A percentile compares a stretch with the other conserved stretches of the same genome.
phyloP scores from a whole-genome alignment of 768 basidiomycete genomes.

The Hericium coralloides region DNA sequence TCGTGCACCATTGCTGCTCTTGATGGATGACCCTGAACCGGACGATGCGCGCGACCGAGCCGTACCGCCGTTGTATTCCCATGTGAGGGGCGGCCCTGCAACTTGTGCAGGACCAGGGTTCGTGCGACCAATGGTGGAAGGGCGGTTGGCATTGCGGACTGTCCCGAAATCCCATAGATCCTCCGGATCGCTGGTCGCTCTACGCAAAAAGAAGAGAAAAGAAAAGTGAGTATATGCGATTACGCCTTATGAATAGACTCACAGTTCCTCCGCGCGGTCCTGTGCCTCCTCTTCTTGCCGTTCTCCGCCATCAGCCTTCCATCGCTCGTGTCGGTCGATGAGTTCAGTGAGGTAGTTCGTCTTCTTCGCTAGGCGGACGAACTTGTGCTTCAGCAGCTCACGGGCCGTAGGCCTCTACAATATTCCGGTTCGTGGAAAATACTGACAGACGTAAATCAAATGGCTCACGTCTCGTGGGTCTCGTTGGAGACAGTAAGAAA shows the following conservation, averaged over 20 bases:
- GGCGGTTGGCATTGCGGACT: conserved; percentile 57
- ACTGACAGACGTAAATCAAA: background rate
- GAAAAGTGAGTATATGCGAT: background rate
- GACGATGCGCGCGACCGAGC: conserved; percentile 27
- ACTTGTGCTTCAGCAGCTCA: conserved; percentile 94
- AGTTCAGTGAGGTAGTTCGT: conserved; percentile 90
- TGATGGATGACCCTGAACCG: conserved; percentile 27
- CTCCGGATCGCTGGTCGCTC: conserved; percentile 51
- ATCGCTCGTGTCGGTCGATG: conserved; percentile 89
- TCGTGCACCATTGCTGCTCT: conserved; percentile 21
- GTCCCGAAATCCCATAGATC: conserved; percentile 99
- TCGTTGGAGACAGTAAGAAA: conserved; percentile 84
- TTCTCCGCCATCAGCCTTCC: conserved; percentile 85
- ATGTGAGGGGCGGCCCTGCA: conserved; percentile 65
- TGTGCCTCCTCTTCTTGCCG: conserved; percentile 64
- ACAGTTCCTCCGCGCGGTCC: conserved; percentile 56
- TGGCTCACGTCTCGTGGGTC: conserved; percentile 82
- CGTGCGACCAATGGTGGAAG: conserved; percentile 56
- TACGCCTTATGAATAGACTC: conserved; percentile 18
- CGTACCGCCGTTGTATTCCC: conserved; percentile 59
- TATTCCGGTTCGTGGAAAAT: conserved; percentile 15
- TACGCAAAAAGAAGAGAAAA: conserved; percentile 28
- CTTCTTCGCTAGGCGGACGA: conserved; percentile 91
- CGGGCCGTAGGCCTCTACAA: conserved; percentile 84
- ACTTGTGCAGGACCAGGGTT: conserved; percentile 42